Evolutionary conservation across 352 stramenopile species (phyloP).

Genomic region (Albugo candida): DNA sequence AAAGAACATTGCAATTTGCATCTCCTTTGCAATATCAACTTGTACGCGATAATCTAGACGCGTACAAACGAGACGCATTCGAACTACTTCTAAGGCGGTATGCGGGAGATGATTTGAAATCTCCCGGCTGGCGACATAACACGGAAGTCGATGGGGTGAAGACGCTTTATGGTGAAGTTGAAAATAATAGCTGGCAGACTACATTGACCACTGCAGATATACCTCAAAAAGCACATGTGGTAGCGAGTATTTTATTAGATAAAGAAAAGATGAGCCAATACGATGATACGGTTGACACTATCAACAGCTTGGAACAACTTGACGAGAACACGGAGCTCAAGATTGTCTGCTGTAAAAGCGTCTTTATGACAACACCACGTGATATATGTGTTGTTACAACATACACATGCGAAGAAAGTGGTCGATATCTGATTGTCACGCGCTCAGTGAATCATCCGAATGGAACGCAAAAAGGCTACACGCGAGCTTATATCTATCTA

Average conservation of each 20-base stretch:
- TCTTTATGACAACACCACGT: slow-evolving; percentile 55
- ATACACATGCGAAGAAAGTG: slow-evolving; percentile 19
- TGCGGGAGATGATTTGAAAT: too few species aligned
- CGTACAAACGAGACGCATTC: too few species aligned
- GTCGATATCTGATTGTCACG: slow-evolving; percentile 48
- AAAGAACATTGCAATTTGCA: too few species aligned
- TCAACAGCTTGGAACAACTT: slow-evolving; percentile 38
- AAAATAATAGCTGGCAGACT: slow-evolving; percentile 41
- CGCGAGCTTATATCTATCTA: slow-evolving; percentile 17
- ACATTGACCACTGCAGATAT: slow-evolving; percentile 49
- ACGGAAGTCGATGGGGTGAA: too few species aligned
- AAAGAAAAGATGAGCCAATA: slow-evolving; percentile 48
- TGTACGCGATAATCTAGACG: too few species aligned
- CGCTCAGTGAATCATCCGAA: slow-evolving; percentile 42
- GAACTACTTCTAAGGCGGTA: too few species aligned
- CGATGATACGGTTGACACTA: slow-evolving; percentile 63
- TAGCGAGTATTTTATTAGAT: slow-evolving; percentile 25
- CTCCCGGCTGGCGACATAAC: too few species aligned
- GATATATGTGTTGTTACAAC: slow-evolving; percentile 59
- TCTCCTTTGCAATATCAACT: too few species aligned
- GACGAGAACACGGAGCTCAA: slow-evolving; percentile 41
- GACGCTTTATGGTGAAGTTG: slow-evolving; percentile 16
- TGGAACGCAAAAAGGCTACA: slow-evolving; percentile 16
- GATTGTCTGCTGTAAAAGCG: slow-evolving; percentile 30
- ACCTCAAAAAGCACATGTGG: slow-evolving; percentile 28